A percentile compares a stretch with the other conserved stretches of the same genome.
Conservation (phyloP, 495 filamentous ascomycete genomes). For the Xylaria scruposa region DNA sequence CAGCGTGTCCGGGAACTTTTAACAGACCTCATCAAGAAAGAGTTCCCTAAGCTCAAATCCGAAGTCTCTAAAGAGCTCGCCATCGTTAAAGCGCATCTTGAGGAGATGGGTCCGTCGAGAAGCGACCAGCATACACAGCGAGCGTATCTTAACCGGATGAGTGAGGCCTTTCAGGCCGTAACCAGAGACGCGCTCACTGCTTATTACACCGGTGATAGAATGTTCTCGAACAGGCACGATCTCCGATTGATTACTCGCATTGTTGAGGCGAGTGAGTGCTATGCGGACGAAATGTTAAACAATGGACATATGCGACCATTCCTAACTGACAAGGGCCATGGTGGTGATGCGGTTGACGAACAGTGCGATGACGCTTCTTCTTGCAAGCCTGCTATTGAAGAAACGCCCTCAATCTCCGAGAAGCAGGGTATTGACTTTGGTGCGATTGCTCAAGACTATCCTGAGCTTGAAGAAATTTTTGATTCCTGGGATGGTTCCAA, state of each 20-base stretch:
- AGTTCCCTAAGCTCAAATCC: slow-evolving; percentile 58
- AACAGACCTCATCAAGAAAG: slow-evolving; percentile 52
- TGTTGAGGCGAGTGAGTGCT: slow-evolving; percentile 49
- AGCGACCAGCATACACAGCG: slow-evolving; percentile 33
- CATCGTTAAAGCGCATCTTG: slow-evolving; percentile 40
- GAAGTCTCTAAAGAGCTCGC: slow-evolving; percentile 53
- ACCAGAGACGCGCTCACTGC: slow-evolving; percentile 40
- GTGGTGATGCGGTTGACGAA: background rate
- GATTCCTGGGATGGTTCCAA: slow-evolving; percentile 10
- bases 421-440: background rate
- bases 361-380: background rate
- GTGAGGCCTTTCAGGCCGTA: slow-evolving; percentile 51
- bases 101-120: slow-evolving; percentile 49
- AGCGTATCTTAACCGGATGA: slow-evolving; percentile 48
- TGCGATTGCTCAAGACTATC: slow-evolving; percentile 17
- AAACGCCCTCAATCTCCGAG: background rate
- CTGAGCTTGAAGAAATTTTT: slow-evolving; percentile 40
- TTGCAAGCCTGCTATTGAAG: background rate
- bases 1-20: slow-evolving; percentile 53
- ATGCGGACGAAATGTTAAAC: slow-evolving; percentile 46
- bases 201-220: slow-evolving; percentile 48
- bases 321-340: slow-evolving; percentile 2
- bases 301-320: slow-evolving; percentile 54
- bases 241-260: slow-evolving; percentile 55
- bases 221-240: slow-evolving; percentile 46